Percentiles rank a stretch among this genome's conserved stretches.
phyloP scores from a whole-genome alignment of 106 monocot species.

The Agapanthus africanus region DNA sequence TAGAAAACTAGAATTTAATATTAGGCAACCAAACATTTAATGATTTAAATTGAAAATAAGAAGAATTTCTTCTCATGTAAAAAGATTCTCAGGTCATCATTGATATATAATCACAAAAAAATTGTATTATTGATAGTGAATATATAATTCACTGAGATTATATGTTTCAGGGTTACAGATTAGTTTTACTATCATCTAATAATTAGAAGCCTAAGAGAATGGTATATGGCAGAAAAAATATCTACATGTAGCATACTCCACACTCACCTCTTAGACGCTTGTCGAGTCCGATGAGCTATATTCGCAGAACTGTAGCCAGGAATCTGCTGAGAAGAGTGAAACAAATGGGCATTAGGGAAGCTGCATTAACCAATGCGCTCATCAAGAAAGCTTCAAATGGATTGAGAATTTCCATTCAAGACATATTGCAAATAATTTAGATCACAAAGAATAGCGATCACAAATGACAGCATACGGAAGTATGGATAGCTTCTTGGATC shows the following conservation, averaged over 20 bases:
- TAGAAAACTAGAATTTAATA: background rate
- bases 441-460: background rate
- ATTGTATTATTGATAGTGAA: background rate
- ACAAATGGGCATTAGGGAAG: background rate
- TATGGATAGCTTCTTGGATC: background rate
- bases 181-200: background rate
- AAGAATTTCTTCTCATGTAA: background rate
- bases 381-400: background rate
- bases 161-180: background rate
- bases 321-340: constrained; percentile 24
- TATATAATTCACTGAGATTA: background rate
- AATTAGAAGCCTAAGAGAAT: background rate
- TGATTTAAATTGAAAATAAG: background rate
- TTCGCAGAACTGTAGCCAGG: constrained; percentile 32
- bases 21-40: background rate
- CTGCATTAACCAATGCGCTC: background rate
- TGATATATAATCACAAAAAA: background rate
- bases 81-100: background rate
- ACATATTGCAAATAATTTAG: background rate
- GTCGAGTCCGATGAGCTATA: constrained; percentile 29
- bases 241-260: background rate
- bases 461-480: background rate
- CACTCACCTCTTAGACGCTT: constrained; percentile 39
- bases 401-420: background rate
- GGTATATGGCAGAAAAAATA: background rate